Percentiles rank a stretch among this genome's conserved stretches.
Conservation (phyloP, 2,329 filamentous ascomycete genomes). For the Raffaelea deltoideospora region DNA sequence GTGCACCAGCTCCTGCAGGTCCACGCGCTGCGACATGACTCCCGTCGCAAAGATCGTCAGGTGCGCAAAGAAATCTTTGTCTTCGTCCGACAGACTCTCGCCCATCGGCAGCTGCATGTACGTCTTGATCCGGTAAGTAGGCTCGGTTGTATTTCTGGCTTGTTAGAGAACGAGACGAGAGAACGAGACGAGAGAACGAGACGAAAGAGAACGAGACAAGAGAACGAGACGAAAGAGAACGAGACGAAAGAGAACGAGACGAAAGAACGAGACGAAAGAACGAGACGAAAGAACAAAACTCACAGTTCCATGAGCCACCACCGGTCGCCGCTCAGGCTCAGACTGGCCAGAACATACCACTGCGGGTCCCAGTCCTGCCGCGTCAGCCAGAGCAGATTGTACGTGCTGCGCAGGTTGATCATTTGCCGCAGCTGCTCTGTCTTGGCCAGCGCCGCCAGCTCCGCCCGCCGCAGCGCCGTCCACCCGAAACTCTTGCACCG, state of each 20-base stretch:
- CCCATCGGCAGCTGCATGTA: conserved; percentile 10
- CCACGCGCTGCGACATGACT: conserved; percentile 34
- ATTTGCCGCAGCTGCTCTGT: conserved; percentile 40
- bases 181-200: conserved; percentile 2
- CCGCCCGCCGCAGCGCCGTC: conserved; percentile 30
- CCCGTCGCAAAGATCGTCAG: conserved; percentile 33
- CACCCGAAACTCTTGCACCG: conserved; percentile 51
- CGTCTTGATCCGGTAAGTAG: conserved; percentile 9
- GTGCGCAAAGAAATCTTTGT: conserved; percentile 35
- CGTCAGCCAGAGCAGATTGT: conserved; percentile 53
- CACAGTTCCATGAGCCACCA: conserved; percentile 64
- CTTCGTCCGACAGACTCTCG: conserved; percentile 27
- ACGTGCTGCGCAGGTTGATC: conserved; percentile 46
- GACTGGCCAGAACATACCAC: conserved; percentile 59
- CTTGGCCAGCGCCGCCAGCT: conserved; percentile 30
- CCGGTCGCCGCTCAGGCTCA: conserved; percentile 57
- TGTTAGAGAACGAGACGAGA: conserved; percentile 2
- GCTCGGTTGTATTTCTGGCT: not conserved
- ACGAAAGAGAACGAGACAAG: not conserved
- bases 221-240: conserved; percentile 29
- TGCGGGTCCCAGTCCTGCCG: conserved; percentile 54
- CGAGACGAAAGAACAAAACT: conserved; percentile 15
- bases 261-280: not conserved
- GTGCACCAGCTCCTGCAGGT: conserved; percentile 30
- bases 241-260: conserved; percentile 2